Percentiles rank a stretch among this genome's conserved stretches.
phyloP scores from a whole-genome alignment of 345 rosid genomes.

The Aegle marmelos region DNA sequence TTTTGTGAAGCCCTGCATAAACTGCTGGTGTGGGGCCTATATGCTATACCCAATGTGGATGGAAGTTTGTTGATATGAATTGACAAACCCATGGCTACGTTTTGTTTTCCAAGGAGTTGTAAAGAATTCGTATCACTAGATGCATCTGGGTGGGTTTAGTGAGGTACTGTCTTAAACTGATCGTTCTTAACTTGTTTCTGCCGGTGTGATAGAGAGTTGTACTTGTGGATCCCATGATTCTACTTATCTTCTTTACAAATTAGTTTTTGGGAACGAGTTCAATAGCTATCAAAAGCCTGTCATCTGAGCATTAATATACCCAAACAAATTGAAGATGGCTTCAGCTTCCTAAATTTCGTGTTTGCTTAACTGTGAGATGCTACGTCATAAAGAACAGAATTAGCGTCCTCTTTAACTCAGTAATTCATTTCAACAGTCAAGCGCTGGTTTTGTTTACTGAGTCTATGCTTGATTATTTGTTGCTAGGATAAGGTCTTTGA shows the following conservation, averaged over 20 bases:
- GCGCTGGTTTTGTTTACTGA: neutral
- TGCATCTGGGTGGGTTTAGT: neutral
- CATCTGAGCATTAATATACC: neutral
- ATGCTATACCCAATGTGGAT: neutral
- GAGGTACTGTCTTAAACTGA: neutral
- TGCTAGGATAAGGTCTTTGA: neutral
- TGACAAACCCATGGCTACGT: neutral
- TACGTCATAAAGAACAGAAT: neutral
- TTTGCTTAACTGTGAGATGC: neutral
- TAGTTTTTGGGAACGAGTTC: neutral
- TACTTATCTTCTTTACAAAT: neutral
- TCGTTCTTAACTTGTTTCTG: neutral
- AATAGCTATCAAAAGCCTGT: neutral
- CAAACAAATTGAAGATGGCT: neutral
- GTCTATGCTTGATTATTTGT: neutral
- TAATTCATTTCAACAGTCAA: neutral
- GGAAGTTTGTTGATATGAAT: neutral
- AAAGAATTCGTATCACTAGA: neutral
- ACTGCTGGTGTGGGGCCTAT: neutral
- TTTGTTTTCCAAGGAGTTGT: neutral
- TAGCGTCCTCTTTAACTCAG: neutral
- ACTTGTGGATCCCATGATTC: neutral
- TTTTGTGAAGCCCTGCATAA: neutral
- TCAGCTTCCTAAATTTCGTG: neutral
- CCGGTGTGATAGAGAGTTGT: neutral